These are phyloP conservation scores for Coemansia sp. DNA, from an alignment of 192 early-diverging fungal genomes.

Conservation along the genomic window DNA sequence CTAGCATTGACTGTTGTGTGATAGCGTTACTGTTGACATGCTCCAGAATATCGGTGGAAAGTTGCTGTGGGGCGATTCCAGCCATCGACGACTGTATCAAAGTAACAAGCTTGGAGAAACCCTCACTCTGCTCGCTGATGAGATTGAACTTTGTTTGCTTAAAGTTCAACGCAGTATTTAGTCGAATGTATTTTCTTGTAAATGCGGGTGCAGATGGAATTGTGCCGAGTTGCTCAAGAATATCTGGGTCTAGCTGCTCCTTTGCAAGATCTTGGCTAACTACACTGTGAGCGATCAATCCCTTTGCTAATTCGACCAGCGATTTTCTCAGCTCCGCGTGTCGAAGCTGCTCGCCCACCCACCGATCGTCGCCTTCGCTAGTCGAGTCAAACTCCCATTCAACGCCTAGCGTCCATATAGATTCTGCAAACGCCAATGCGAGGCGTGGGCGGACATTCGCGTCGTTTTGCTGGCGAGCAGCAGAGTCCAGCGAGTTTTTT, in stretches of 20 bases:
- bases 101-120: conserved; percentile 46
- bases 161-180: conserved; percentile 49
- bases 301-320: conserved; percentile 23
- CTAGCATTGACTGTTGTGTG: not conserved
- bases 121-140: conserved; percentile 49
- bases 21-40: conserved; percentile 1
- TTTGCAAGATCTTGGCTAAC: conserved; percentile 36
- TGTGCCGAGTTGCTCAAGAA: conserved; percentile 34
- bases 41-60: conserved; percentile 18
- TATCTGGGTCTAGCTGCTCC: conserved; percentile 41
- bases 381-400: conserved; percentile 48
- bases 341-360: conserved; percentile 26
- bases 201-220: conserved; percentile 31
- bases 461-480: conserved; percentile 3
- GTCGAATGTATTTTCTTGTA: conserved; percentile 38
- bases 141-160: conserved; percentile 56
- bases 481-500: conserved; percentile 20
- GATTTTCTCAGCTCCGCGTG: conserved; percentile 26
- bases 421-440: conserved; percentile 30
- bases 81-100: conserved; percentile 45
- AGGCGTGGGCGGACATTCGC: conserved; percentile 22
- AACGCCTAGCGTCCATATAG: conserved; percentile 38
- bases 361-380: conserved; percentile 15
- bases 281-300: conserved; percentile 17
- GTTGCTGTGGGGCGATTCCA: conserved; percentile 18